These are phyloP conservation scores for Blakeslea trispora DNA, from an alignment of 371 early-diverging fungal genomes.

Conservation along the genomic window DNA sequence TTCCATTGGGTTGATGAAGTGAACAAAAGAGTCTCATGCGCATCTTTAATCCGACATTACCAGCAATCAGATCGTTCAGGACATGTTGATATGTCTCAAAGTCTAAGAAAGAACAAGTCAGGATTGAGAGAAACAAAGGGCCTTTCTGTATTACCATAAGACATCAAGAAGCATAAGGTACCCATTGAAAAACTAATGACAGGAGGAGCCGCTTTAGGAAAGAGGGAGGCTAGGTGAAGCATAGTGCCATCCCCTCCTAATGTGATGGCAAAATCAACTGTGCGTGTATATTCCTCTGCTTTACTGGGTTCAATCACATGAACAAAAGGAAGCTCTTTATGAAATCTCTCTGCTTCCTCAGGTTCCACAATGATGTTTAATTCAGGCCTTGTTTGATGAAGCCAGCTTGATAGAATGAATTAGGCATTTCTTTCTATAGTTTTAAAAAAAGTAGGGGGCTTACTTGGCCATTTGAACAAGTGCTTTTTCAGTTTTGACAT, in stretches of 20 bases:
- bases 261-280: constrained; percentile 87
- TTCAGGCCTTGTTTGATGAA: constrained; percentile 56
- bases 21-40: constrained; percentile 80
- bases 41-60: constrained; percentile 62
- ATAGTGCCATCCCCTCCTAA: constrained; percentile 98
- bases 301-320: constrained; percentile 59
- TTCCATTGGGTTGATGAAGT: constrained; percentile 56
- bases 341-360: constrained; percentile 58
- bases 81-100: constrained; percentile 63
- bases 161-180: constrained; percentile 89
- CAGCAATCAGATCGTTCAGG: constrained; percentile 63
- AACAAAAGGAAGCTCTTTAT: constrained; percentile 56
- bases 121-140: neutral
- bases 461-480: constrained; percentile 67
- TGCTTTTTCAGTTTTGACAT: constrained; percentile 65
- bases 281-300: constrained; percentile 54
- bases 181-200: constrained; percentile 92
- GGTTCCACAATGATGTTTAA: constrained; percentile 73
- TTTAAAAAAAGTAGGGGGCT: no score
- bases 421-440: no score
- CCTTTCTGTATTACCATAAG: constrained; percentile 59
- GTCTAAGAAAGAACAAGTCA: constrained; percentile 36
- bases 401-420: constrained; percentile 53
- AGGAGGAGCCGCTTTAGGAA: constrained; percentile 82
- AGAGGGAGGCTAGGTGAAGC: constrained; percentile 85